Percentiles rank a stretch among this genome's conserved stretches.
Conservation (phyloP, 2,329 filamentous ascomycete genomes). For the Uncinocarpus reesii region DNA sequence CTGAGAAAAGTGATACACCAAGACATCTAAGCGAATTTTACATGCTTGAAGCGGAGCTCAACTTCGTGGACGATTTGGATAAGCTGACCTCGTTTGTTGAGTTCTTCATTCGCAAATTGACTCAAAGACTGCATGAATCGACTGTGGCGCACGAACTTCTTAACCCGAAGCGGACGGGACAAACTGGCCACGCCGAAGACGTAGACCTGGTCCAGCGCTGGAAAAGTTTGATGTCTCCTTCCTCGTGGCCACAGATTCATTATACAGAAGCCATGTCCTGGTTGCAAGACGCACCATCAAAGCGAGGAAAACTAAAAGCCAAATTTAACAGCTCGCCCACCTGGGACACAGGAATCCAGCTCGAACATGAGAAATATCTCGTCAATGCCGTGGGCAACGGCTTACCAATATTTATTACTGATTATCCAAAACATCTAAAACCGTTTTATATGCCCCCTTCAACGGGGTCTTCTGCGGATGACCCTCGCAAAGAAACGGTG, state of each 20-base stretch:
- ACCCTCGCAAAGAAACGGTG: conserved; percentile 48
- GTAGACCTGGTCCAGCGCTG: conserved; percentile 57
- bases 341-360: conserved; percentile 67
- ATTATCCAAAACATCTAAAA: conserved; percentile 83
- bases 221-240: conserved; percentile 50
- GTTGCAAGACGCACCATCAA: conserved; percentile 48
- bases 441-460: conserved; percentile 78
- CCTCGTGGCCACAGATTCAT: conserved; percentile 66
- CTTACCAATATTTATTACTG: conserved; percentile 75
- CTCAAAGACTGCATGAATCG: conserved; percentile 41
- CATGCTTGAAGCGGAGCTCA: conserved; percentile 90
- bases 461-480: conserved; percentile 12
- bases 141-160: conserved; percentile 48
- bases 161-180: conserved; percentile 34
- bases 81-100: conserved; percentile 72
- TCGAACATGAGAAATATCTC: conserved; percentile 86
- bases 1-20: conserved; percentile 84
- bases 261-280: conserved; percentile 67
- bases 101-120: conserved; percentile 56
- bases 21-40: conserved; percentile 96
- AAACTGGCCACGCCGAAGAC: conserved; percentile 30
- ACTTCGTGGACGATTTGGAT: conserved; percentile 60
- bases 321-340: conserved; percentile 54
- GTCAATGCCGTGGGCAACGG: conserved; percentile 56
- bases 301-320: conserved; percentile 47